Evolutionary conservation across 2,329 filamentous ascomycete species (phyloP), one percentile per base, ranked within the genome.

Genomic region (Clonostachys rosea): DNA sequence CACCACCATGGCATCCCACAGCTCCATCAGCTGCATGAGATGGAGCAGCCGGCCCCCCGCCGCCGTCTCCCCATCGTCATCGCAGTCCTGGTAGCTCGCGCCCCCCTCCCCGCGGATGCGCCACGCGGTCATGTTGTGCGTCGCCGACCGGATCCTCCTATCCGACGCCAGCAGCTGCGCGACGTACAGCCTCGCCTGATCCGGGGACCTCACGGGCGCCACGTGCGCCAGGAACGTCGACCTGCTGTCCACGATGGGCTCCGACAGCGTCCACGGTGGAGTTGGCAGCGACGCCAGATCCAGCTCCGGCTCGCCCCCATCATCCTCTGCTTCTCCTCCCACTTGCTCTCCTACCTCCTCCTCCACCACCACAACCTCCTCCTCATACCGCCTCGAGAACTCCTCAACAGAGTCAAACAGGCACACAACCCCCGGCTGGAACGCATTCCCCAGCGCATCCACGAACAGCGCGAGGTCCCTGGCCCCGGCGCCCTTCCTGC

Each of bases 111-210:
- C 81, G 33, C 79, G 81, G 47, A 97, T 91, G 11, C 94, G 81
- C 89, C 91, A 97, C 2, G 92, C 92, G 17, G 87, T 91, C 61
- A 99, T 96, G 65, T 97, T 97, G 65, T 99, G 94, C 50, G 92
- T 91, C 5, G 94, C 94, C 42, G 78, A 74, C n/a, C 90, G 85
- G 35, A 90, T 85, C 56, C 88, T 90, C 68, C 87, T 91, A 66
- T 97, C 91, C 9, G 83, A 87, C 6, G 84, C 78, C 8, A 96
- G 75, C 2, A 99, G 76, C 63, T 95, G 84, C 40, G 81, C 74
- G 2, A 97, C 69, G 59, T 81, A 91, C 3, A 71, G 66, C 49
- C 82, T 80, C 3, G 91, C 92, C 64, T 94, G 80, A 1, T 76
- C 71, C 1, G 88, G 80, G 5, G 85, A 88, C 0, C 75, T 70